phyloP scores from a whole-genome alignment of 257 asterid species.

The Echium plantagineum region DNA sequence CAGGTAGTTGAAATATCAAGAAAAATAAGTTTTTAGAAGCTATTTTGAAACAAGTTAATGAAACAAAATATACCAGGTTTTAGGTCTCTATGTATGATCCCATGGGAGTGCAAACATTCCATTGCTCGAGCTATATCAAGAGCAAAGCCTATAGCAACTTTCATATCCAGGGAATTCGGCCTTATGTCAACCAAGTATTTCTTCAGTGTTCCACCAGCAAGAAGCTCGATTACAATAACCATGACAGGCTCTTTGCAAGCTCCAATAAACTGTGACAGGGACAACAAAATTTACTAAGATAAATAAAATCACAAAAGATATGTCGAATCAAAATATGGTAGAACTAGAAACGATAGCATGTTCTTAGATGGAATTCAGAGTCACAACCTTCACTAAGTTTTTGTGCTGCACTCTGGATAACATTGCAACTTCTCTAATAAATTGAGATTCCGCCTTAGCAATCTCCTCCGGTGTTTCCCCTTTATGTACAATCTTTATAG shows the following conservation, averaged over 20 bases:
- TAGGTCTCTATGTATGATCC: conserved; percentile 86
- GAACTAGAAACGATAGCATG: background rate
- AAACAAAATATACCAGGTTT: conserved; percentile 59
- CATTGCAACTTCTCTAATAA: conserved; percentile 81
- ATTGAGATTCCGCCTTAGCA: conserved; percentile 52
- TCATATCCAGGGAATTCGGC: conserved; percentile 61
- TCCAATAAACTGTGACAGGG: conserved; percentile 57
- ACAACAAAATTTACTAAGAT: background rate
- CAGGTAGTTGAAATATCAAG: too few relatives aligned
- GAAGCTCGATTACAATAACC: conserved; percentile 84
- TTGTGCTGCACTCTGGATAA: conserved; percentile 85
- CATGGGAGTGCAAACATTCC: conserved; percentile 88
- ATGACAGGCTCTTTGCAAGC: conserved; percentile 92
- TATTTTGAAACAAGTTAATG: background rate
- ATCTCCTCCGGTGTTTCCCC: conserved; percentile 76
- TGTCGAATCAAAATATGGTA: background rate
- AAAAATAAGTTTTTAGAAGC: background rate
- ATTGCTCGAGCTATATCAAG: conserved; percentile 93
- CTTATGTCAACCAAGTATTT: conserved; percentile 59
- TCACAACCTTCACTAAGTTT: conserved; percentile 79
- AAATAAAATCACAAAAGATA: background rate
- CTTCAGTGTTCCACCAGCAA: conserved; percentile 75
- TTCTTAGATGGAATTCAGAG: background rate
- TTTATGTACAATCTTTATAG: conserved; percentile 60
- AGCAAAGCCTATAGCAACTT: conserved; percentile 64